These are phyloP conservation scores for Dendrobium nobile DNA, from an alignment of 106 monocot genomes.

Conservation along the genomic window DNA sequence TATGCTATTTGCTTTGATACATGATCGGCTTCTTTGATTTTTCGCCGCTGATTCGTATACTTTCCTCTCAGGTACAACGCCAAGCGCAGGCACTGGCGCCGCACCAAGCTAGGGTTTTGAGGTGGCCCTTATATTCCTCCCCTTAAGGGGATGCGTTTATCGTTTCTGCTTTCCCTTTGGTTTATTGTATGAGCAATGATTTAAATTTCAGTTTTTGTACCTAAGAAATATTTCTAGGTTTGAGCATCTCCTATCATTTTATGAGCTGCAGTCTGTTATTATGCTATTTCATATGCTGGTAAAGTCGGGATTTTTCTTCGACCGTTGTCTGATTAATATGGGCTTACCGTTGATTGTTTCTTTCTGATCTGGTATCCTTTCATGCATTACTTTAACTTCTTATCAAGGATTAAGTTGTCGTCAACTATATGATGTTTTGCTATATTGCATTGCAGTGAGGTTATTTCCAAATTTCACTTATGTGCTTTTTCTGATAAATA, in stretches of 20 bases:
- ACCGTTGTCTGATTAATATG: not conserved
- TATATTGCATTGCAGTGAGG: not conserved
- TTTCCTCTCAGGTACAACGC: constrained; percentile 62
- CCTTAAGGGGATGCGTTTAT: not conserved
- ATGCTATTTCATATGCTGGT: not conserved
- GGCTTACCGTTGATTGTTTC: not conserved
- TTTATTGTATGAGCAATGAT: not conserved
- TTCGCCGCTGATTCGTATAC: not conserved
- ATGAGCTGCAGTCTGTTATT: not conserved
- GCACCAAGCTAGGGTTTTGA: constrained; percentile 77
- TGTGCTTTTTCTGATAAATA: not conserved
- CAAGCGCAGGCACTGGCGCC: constrained; percentile 96
- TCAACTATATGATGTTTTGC: not conserved
- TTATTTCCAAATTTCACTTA: not conserved
- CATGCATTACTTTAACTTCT: not conserved
- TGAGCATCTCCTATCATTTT: not conserved
- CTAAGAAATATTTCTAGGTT: not conserved
- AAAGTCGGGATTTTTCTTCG: not conserved
- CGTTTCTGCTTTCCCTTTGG: not conserved
- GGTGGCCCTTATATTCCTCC: not conserved
- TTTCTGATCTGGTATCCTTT: not conserved
- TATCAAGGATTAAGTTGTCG: not conserved
- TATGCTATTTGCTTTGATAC: not conserved
- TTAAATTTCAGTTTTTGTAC: not conserved
- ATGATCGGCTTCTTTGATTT: not conserved